Base-by-base conservation (phyloP, 306 rosid species). In the Crotalaria pallida region DNA sequence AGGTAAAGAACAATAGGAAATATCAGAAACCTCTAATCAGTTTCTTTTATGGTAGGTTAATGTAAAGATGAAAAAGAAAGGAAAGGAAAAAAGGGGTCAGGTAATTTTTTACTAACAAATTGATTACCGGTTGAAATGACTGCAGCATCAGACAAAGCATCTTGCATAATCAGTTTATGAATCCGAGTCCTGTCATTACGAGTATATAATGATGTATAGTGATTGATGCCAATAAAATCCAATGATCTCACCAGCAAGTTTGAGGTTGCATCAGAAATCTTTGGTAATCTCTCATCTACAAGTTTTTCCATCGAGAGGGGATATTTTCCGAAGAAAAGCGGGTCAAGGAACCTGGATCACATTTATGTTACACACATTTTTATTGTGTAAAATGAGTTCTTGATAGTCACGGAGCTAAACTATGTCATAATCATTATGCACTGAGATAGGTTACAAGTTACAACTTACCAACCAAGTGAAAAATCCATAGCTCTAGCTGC, bases 401-500 rank as follows among this genome's bases (percentile, higher is more conserved):
- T 60, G 33, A 9, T 27, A 62, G 38, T 51, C 64, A 65, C 24
- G 38, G 26, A 31, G 72, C 40, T 16, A 21, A 13, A 41, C 12
- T 26, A 17, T 18, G 6, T 29, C 27, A 53, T 31, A 27, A 16
- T 19, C 19, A 12, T 49, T 66, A 72, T 7, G 71, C 23, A 22
- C 10, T 2, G 41, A 58, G 38, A 71, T 64, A 53, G 15, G 15
- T 83, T 89, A 93, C 92, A 96, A 93, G 15, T 83, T 89, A 93
- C 92, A 96, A 93, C 85, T 83, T 89, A 93, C 96, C 98, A 93
- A 85, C 96, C 98, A 43, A 88, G 77, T 47, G 83, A 84, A 69
- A 92, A 92, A 44, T 88, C 96, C 57, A 88, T 83, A 15, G 96
- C 96, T 79, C 98, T 82, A 3, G 55, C 45, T 44, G 98, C 98